phyloP scores from a whole-genome alignment of 2,329 filamentous ascomycete species.

The Pyrenophora tritici-repentis region DNA sequence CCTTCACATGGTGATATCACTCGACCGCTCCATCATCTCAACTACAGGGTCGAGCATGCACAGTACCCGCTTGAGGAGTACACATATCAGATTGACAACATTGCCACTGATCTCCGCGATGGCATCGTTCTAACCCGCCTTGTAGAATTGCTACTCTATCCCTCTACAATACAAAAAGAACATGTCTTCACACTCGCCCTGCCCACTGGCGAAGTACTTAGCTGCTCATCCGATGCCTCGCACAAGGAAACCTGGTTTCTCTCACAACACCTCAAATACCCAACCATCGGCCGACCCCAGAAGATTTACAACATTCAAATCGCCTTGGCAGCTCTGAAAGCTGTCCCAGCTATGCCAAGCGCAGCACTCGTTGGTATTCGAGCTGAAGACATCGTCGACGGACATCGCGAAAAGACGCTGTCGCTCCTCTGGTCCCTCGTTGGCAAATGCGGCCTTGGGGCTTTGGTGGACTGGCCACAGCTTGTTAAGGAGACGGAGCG shows the following conservation, averaged over 20 bases:
- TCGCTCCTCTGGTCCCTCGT: constrained; percentile 65
- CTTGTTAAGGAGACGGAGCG: constrained; percentile 58
- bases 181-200: constrained; percentile 53
- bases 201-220: constrained; percentile 52
- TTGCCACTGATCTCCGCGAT: constrained; percentile 66
- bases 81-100: constrained; percentile 61
- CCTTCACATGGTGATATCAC: constrained; percentile 64
- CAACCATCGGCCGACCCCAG: constrained; percentile 59
- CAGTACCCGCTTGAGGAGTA: constrained; percentile 65
- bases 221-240: constrained; percentile 39
- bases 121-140: constrained; percentile 64
- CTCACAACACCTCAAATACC: constrained; percentile 63
- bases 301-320: constrained; percentile 65
- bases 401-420: constrained; percentile 67
- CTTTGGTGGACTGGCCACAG: constrained; percentile 61
- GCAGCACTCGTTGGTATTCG: constrained; percentile 52
- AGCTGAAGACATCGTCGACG: constrained; percentile 65
- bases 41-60: constrained; percentile 59
- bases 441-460: constrained; percentile 59
- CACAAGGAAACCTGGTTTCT: constrained; percentile 53
- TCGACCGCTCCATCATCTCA: constrained; percentile 60
- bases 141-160: constrained; percentile 62
- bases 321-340: constrained; percentile 59
- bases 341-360: constrained; percentile 48
- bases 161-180: constrained; percentile 40